phyloP scores from a whole-genome alignment of 1,284 basidiomycete genomes.

The Malassezia vespertilionis region DNA sequence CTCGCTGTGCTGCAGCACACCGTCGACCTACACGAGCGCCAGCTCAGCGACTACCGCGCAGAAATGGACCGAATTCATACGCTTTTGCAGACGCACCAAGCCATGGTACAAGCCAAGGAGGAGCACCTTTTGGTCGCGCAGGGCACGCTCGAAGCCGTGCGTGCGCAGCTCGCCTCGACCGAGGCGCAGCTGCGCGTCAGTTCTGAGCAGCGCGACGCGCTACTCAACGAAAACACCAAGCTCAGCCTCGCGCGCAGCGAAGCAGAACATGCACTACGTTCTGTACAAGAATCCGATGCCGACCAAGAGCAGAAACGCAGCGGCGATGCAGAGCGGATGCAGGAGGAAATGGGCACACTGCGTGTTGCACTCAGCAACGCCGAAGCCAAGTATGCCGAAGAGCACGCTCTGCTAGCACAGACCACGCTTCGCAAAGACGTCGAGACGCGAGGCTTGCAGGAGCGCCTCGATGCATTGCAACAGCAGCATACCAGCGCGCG shows the following conservation, averaged over 20 bases:
- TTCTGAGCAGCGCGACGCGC: slow-evolving; percentile 11
- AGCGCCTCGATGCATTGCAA: slow-evolving; percentile 62
- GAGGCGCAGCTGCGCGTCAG: slow-evolving; percentile 4
- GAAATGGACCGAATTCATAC: slow-evolving; percentile 4
- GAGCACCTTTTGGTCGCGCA: neutral
- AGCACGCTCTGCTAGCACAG: slow-evolving; percentile 33
- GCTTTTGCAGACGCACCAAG: slow-evolving; percentile 3
- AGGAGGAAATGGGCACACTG: slow-evolving; percentile 63
- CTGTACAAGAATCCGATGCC: slow-evolving; percentile 56
- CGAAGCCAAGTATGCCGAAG: slow-evolving; percentile 51
- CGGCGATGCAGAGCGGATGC: slow-evolving; percentile 57
- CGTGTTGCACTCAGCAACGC: slow-evolving; percentile 49
- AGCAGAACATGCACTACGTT: slow-evolving; percentile 5
- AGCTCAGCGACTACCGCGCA: slow-evolving; percentile 24
- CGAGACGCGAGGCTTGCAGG: slow-evolving; percentile 65
- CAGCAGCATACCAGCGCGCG: slow-evolving; percentile 61
- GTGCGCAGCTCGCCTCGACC: slow-evolving; percentile 4
- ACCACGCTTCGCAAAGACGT: slow-evolving; percentile 62
- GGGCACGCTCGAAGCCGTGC: neutral
- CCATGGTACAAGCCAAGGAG: slow-evolving; percentile 5
- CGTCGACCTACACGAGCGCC: slow-evolving; percentile 33
- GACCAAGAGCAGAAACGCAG: slow-evolving; percentile 67
- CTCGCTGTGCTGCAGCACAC: slow-evolving; percentile 19
- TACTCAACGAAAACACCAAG: slow-evolving; percentile 8
- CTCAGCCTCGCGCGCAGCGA: slow-evolving; percentile 2